A percentile compares a stretch with the other conserved stretches of the same genome.
These are phyloP conservation scores for Lasiosphaeria ovina DNA, from an alignment of 495 filamentous ascomycete genomes.

Conservation along the genomic window DNA sequence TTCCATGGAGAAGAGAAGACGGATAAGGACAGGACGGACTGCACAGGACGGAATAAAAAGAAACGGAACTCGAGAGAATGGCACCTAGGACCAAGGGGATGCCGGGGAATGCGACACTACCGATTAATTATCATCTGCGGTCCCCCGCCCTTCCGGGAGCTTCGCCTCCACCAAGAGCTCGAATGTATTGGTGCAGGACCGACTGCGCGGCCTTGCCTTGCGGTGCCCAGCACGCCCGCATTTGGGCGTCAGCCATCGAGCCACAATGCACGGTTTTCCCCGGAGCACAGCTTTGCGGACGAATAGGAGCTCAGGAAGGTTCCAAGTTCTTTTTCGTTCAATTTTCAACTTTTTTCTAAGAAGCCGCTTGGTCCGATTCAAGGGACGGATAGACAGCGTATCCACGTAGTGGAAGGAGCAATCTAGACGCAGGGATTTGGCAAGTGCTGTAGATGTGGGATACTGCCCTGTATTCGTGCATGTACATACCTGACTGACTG, in stretches of 20 bases:
- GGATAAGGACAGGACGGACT: not conserved
- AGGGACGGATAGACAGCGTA: no score
- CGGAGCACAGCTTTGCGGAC: not conserved
- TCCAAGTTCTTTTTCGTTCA: not conserved
- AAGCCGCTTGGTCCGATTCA: not conserved
- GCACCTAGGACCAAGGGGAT: not conserved
- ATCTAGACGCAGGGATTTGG: no score
- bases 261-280: not conserved
- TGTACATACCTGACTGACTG: no score
- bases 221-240: not conserved
- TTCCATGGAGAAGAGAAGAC: no score
- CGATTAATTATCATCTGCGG: not conserved
- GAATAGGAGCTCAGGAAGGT: not conserved
- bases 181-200: not conserved
- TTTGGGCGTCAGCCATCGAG: not conserved
- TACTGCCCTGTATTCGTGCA: no score
- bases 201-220: not conserved
- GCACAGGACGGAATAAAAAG: not conserved
- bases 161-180: not conserved
- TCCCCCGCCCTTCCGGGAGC: not conserved
- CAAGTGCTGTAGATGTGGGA: no score
- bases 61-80: not conserved
- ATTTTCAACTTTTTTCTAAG: not conserved
- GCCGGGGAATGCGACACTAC: conserved; percentile 2
- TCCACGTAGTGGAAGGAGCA: no score